These are phyloP conservation scores for Fusarium chlamydosporum DNA, from an alignment of 2,329 filamentous ascomycete species.

Conservation along the genomic window DNA sequence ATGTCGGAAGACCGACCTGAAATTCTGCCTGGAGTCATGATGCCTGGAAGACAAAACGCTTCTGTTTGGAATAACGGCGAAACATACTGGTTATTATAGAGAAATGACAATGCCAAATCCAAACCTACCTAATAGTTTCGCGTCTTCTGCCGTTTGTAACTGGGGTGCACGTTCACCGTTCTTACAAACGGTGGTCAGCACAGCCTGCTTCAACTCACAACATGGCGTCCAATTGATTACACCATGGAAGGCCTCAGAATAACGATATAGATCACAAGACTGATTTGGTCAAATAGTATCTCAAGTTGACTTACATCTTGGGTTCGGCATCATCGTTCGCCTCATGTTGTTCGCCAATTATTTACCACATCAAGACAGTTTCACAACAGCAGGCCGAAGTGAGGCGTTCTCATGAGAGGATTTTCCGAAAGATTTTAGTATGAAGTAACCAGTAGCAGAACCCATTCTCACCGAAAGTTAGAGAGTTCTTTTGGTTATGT, in stretches of 20 bases:
- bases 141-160: rapidly evolving
- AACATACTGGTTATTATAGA: background rate
- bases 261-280: background rate
- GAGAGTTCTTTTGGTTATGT: rapidly evolving
- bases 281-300: rapidly evolving
- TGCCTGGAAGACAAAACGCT: background rate
- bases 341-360: background rate
- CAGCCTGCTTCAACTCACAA: background rate
- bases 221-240: background rate
- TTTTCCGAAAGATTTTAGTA: rapidly evolving
- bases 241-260: background rate
- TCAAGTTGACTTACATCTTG: background rate
- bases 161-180: background rate
- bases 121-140: background rate
- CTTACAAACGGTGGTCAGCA: background rate
- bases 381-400: background rate
- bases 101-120: rapidly evolving
- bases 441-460: background rate
- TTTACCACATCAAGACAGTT: background rate
- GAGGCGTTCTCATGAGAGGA: background rate
- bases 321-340: background rate
- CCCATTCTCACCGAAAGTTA: background rate
- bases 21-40: background rate
- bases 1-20: background rate
- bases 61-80: no score